A percentile compares a stretch with the other conserved stretches of the same genome.
Evolutionary conservation across 352 stramenopile species (phyloP).

Genomic region (Globisporangium acanthophoron): DNA sequence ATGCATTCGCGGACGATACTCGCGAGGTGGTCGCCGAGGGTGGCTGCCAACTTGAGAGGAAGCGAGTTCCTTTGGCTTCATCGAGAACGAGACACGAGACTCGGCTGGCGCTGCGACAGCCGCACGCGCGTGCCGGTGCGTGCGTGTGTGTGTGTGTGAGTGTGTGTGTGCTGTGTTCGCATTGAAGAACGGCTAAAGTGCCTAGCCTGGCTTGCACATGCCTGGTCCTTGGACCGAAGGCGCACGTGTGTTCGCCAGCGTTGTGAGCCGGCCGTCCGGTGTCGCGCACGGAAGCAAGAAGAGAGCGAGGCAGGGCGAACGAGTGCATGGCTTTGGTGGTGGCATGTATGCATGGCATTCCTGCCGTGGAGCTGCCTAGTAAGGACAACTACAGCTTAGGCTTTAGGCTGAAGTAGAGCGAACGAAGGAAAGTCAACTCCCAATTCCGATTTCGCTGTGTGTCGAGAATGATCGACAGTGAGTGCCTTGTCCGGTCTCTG

Average conservation of each 20-base stretch:
- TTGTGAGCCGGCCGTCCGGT: too few species aligned
- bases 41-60: too few species aligned
- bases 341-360: too few species aligned
- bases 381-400: too few species aligned
- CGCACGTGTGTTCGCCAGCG: not conserved
- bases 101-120: not conserved
- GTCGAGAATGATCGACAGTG: too few species aligned
- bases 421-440: too few species aligned
- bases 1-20: too few species aligned
- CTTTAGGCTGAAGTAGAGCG: too few species aligned
- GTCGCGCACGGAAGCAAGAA: not conserved
- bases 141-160: not conserved
- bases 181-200: not conserved
- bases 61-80: not conserved
- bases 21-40: not conserved
- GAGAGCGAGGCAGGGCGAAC: not conserved
- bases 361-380: too few species aligned
- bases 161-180: too few species aligned
- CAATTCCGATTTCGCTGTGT: too few species aligned
- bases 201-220: not conserved
- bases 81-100: not conserved
- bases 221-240: not conserved
- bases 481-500: too few species aligned
- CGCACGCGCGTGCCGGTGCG: not conserved
- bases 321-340: not conserved